Conservation (phyloP, 2,329 filamentous ascomycete genomes). For the Fusarium ramigenum region DNA sequence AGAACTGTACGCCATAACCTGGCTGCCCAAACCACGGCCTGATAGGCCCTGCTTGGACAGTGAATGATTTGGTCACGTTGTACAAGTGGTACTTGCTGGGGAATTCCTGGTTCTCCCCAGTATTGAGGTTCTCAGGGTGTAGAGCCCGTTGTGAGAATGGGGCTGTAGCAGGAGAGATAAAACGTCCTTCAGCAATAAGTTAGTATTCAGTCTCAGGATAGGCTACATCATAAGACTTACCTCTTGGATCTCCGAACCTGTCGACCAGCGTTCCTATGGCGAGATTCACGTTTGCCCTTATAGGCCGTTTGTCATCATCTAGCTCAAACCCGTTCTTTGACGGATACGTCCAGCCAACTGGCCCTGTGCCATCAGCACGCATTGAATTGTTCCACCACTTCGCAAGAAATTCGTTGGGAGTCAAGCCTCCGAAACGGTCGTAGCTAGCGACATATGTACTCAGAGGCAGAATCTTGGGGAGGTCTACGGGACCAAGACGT, state of each 20-base stretch:
- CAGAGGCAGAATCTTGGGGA: slow-evolving; percentile 15
- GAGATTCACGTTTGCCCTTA: slow-evolving; percentile 54
- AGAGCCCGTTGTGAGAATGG: slow-evolving; percentile 25
- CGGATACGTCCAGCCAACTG: slow-evolving; percentile 16
- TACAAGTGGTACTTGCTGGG: slow-evolving; percentile 29
- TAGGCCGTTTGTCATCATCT: slow-evolving; percentile 46
- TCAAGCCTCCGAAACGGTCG: slow-evolving; percentile 22
- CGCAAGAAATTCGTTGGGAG: slow-evolving; percentile 16
- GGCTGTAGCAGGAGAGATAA: slow-evolving; percentile 23
- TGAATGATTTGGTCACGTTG: slow-evolving; percentile 7
- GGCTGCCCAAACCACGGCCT: slow-evolving; percentile 28
- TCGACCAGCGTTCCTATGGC: slow-evolving; percentile 54
- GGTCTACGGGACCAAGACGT: slow-evolving; percentile 10
- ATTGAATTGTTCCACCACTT: slow-evolving; percentile 17
- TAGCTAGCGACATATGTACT: slow-evolving; percentile 18
- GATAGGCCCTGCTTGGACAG: slow-evolving; percentile 24
- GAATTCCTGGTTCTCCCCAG: neutral
- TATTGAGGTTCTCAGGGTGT: slow-evolving; percentile 16
- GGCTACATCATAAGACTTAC: rapidly evolving
- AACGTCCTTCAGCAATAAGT: slow-evolving; percentile 2
- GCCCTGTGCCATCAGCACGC: neutral
- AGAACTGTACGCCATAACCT: slow-evolving; percentile 23
- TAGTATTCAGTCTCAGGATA: neutral
- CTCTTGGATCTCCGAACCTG: slow-evolving; percentile 52
- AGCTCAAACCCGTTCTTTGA: slow-evolving; percentile 49